These are phyloP conservation scores for Kluyveromyces aestuarii DNA, from an alignment of 805 yeast species.

Conservation along the genomic window DNA sequence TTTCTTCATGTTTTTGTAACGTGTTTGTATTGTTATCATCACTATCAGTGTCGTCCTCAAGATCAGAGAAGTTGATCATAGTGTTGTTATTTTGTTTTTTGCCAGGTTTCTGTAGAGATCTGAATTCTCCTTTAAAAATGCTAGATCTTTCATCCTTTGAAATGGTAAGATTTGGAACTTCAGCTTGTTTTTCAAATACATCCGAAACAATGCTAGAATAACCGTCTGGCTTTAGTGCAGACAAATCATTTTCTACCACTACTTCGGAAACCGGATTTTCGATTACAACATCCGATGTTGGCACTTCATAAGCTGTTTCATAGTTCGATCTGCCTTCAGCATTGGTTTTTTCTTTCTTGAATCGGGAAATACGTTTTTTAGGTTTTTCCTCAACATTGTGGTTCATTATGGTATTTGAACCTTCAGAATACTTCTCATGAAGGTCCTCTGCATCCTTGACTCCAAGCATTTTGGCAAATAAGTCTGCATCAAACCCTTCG, in stretches of 20 bases:
- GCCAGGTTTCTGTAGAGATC: slow-evolving; percentile 5
- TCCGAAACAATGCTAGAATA: not conserved
- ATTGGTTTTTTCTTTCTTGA: slow-evolving; percentile 18
- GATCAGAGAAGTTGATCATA: slow-evolving; percentile 1
- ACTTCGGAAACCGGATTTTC: not conserved
- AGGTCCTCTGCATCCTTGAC: slow-evolving; percentile 24
- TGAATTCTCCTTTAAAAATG: slow-evolving; percentile 1
- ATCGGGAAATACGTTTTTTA: slow-evolving; percentile 19
- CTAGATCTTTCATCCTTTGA: not conserved
- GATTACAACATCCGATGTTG: not conserved
- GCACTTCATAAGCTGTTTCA: not conserved
- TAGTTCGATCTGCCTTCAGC: not conserved
- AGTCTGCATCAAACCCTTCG: slow-evolving; percentile 24
- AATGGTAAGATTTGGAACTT: not conserved
- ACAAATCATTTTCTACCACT: not conserved
- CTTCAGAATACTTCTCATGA: slow-evolving; percentile 18
- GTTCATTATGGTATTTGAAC: not conserved
- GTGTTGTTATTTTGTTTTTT: not conserved
- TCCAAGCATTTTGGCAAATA: slow-evolving; percentile 26
- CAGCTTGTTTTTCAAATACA: not conserved
- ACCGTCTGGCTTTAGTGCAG: not conserved
- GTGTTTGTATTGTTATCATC: not conserved
- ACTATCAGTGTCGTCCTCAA: slow-evolving; percentile 1
- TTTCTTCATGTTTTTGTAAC: not conserved
- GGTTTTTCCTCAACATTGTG: slow-evolving; percentile 4